These are phyloP conservation scores for Botrytis medusae DNA, from an alignment of 2,329 filamentous ascomycete species.

Conservation along the genomic window DNA sequence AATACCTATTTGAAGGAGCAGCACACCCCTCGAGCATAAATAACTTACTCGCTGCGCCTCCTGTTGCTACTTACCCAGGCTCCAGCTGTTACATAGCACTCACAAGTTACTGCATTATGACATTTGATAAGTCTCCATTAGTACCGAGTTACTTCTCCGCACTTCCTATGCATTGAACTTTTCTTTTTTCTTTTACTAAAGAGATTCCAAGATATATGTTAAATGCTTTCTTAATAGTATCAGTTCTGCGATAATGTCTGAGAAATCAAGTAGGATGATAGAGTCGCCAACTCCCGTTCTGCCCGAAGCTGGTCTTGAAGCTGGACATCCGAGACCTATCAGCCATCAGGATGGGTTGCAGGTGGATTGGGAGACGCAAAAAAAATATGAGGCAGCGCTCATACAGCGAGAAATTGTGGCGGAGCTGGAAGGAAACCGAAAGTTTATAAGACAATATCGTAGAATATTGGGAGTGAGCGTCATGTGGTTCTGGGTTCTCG, in stretches of 20 bases:
- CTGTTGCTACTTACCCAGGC: neutral
- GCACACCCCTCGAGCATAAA: neutral
- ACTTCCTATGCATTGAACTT: neutral
- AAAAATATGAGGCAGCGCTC: neutral
- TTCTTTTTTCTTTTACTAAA: neutral
- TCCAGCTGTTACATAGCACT: neutral
- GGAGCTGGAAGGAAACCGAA: neutral
- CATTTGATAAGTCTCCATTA: neutral
- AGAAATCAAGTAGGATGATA: neutral
- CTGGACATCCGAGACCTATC: neutral
- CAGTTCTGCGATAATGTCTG: neutral
- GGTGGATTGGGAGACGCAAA: conserved; percentile 3
- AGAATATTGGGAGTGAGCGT: conserved; percentile 4
- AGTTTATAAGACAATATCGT: neutral
- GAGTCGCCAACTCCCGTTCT: neutral
- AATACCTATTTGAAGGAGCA: neutral
- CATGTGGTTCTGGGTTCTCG: neutral
- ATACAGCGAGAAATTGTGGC: neutral
- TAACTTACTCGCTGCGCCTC: neutral
- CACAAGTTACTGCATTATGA: neutral
- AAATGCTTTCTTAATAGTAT: neutral
- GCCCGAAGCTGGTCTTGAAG: conserved; percentile 13
- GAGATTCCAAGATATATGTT: neutral
- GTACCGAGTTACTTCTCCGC: neutral
- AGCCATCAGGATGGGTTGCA: neutral